Evolutionary conservation across 306 rosid species (phyloP).

Genomic region (Sicyos edulis): DNA sequence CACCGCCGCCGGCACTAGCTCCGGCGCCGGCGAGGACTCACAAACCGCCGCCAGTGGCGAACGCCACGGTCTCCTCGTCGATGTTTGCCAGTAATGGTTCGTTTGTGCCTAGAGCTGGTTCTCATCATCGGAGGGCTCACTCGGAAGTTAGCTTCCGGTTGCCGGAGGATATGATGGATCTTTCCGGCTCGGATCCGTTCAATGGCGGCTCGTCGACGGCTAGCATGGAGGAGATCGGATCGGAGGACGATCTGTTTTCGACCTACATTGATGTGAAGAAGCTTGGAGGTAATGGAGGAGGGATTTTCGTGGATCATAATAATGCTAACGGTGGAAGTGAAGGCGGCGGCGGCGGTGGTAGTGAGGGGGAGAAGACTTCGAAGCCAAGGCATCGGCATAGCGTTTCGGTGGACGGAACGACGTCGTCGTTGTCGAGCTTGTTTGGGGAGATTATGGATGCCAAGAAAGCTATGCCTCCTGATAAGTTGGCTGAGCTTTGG

Average conservation of each 20-base stretch:
- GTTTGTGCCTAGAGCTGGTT: neutral
- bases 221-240: slow-evolving; percentile 86
- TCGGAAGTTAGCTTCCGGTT: slow-evolving; percentile 70
- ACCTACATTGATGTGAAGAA: slow-evolving; percentile 95
- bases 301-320: slow-evolving; percentile 48
- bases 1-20: neutral
- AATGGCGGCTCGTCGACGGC: slow-evolving; percentile 80
- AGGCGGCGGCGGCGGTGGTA: slow-evolving; percentile 11
- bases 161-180: slow-evolving; percentile 77
- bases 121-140: slow-evolving; percentile 68
- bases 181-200: slow-evolving; percentile 69
- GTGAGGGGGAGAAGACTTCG: slow-evolving; percentile 50
- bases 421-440: slow-evolving; percentile 48
- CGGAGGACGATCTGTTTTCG: slow-evolving; percentile 90
- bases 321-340: slow-evolving; percentile 35
- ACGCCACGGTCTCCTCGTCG: slow-evolving; percentile 9
- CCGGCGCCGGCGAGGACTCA: neutral
- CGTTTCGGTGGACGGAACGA: slow-evolving; percentile 66
- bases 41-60: slow-evolving; percentile 12
- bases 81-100: slow-evolving; percentile 12
- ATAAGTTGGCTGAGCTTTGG: slow-evolving; percentile 99
- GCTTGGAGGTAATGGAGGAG: slow-evolving; percentile 48
- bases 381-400: slow-evolving; percentile 68
- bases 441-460: slow-evolving; percentile 96
- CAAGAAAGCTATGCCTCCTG: slow-evolving; percentile 99